Evolutionary conservation across 192 early-diverging fungal species (phyloP), one percentile per base, ranked within the genome.

Genomic region (Backusella tuberculispora): DNA sequence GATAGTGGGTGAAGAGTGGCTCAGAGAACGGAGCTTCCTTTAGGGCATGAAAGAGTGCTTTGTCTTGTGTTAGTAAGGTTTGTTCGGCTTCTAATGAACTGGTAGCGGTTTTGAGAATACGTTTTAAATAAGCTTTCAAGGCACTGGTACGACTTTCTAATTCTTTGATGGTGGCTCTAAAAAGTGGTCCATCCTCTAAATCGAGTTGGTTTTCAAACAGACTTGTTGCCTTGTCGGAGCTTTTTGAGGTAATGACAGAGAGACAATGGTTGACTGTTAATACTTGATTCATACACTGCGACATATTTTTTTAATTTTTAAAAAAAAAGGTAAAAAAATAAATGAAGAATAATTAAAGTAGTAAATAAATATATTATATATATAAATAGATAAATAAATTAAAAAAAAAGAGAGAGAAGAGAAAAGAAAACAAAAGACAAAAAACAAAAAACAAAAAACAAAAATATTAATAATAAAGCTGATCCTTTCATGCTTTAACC

Each of bases 121-220:
- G 77, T 73, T 92, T 92, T 0, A 89, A 74, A n/a, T 80, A 64
- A 3, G 60, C 46, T 67, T 87, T 89, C 40, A 92, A 83, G 15
- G 72, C 68, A 45, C 75, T 66, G 12, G 88, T 91, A 66, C 87
- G 82, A 21, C 85, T 86, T 72, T 92, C 91, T 14, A 86, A 83
- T 9, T 83, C 76, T 14, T 76, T 80, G 4, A 92, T 74, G 6
- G 87, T 90, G 6, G 86, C 83, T 14, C 90, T 81, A 45, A 92
- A 91, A 0, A 89, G 72, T 8, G 91, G 91, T 1, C 89, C 90
- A 73, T 91, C 91, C 56, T 91, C 89, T 42, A 69, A 37, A 43
- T 42, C 34, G 2, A 34, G 29, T 34, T 34, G 29, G 53, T 60
- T 24, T 26, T 60, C 53, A 21, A 24, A 24, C 4, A 60, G 19